Base-by-base conservation (phyloP, 495 filamentous ascomycete species). In the Annulohypoxylon nitens region DNA sequence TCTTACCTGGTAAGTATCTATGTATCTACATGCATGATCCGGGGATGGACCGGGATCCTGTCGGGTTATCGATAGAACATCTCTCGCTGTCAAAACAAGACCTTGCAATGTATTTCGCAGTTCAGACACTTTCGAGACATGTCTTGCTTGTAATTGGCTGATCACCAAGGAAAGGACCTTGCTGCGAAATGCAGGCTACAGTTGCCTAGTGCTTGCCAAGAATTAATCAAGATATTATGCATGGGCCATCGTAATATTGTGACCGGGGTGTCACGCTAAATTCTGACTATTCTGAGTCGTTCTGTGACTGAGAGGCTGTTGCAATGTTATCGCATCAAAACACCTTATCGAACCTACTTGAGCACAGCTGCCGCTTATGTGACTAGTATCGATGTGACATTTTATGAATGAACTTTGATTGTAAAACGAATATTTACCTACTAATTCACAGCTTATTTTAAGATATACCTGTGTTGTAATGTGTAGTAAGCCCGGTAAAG, bases 151-250 rank as follows among this genome's bases (percentile, higher is more conserved):
- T 59, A 64, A 69, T 60, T 73, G 70, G 70, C 36, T 18, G 36
- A 63, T 45, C 34, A 45, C 16, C 43, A 62, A 63, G 33, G 26
- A 54, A 73, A 34, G 2, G 43, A 16, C 60, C 63, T 30, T 59
- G 64, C 57, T 34, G 37, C 23, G 8, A 36, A 63, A 64, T 71
- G 69, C 63, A 67, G 11, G 20, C 20, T 60, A 20, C 18, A 60
- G 36, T 60, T n/a, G 41, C 62, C 69, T 39, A 57, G 60, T 36
- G 18, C 37, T 34, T 66, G 71, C 71, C 65, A 74, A 74, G 71
- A 51, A 64, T 60, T 34, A 65, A 69, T 59, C 36, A 59, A 69
- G 60, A 64, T 73, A 73, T 48, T 61, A 54, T 43, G 37, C 57
- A 60, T 60, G 43, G 20, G 2, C 8, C 36, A 60, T 60, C 36